Base-by-base conservation (phyloP, 129 eudicot genomes). In the Lactuca saligna region DNA sequence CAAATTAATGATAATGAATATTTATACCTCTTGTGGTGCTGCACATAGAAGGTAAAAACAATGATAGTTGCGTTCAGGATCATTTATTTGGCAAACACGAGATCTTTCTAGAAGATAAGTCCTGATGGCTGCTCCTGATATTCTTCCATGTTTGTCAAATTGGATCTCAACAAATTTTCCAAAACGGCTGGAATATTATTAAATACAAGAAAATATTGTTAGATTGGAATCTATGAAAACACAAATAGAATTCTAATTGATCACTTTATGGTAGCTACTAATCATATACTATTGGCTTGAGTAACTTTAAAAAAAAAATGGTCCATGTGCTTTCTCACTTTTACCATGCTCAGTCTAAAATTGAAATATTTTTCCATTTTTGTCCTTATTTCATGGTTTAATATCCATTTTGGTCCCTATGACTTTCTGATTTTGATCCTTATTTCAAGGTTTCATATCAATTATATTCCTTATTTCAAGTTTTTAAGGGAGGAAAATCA, bases 131-230 rank as follows among this genome's bases (percentile, higher is more conserved):
- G 99, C 99, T 81, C 99, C 99, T 66, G 99, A 94, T 83, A 94
- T 94, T 82, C 97, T 87, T 58, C 99, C 99, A 57, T 87, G 92
- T 72, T 87, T 90, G 76, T 94, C 97, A 79, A 94, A 94, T 75
- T 94, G 99, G 71, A 94, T 94, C 90, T 94, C 99, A 46, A 94
- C 99, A 79, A 94, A 94, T 81, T 94, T 94, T 66, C 99, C 99
- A 54, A 90, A 94, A 61, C 99, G 99, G 65, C 99, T 94, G 99
- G 80, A 81, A 65, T 51, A 73, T 74, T 38, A 65, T 39, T 15
- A 53, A 59, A 58, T 6, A 64, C 25, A 69, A 69, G 17, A 81
- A 9, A 68, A 57, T 7, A 2, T 29, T 58, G 17, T 49, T n/a
- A 59, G 41, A 50, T 25, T 25, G 32, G 37, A 68, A 68, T 68